Percentiles rank a stretch among this genome's conserved stretches.
Evolutionary conservation across 495 filamentous ascomycete species (phyloP).

Genomic region (Penicillium samsonianum): DNA sequence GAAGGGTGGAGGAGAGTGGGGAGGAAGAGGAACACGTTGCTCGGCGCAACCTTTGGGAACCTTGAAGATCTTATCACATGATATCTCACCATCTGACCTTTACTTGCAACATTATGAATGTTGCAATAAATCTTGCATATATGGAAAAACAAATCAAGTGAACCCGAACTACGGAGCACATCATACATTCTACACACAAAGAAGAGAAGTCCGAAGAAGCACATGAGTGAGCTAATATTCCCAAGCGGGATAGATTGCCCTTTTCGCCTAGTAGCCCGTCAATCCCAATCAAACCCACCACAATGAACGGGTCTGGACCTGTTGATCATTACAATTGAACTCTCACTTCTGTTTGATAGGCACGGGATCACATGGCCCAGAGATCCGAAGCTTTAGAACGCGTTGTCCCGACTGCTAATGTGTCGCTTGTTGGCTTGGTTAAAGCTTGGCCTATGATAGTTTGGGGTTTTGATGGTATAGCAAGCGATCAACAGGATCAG

Average conservation of each 20-base stretch:
- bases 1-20: not conserved
- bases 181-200: too few relatives aligned
- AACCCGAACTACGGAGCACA: too few relatives aligned
- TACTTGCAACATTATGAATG: too few relatives aligned
- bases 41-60: not conserved
- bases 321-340: constrained; percentile 20
- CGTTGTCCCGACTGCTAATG: not conserved
- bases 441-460: constrained; percentile 6
- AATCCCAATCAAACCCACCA: constrained; percentile 26
- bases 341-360: not conserved
- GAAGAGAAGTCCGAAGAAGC: not conserved
- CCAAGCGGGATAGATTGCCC: not conserved
- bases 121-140: not conserved
- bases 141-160: not conserved
- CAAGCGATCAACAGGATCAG: not conserved
- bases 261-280: constrained; percentile 6
- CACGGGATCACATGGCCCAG: constrained; percentile 1
- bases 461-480: not conserved
- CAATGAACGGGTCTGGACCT: constrained; percentile 16
- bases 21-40: not conserved
- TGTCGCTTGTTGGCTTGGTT: constrained; percentile 1
- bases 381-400: not conserved
- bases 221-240: not conserved
- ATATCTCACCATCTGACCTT: not conserved
- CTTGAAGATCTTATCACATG: constrained; percentile 2